Evolutionary conservation across 208 protist species (phyloP), one percentile per base, ranked within the genome.

Genomic region (Angomonas ambiguus): DNA sequence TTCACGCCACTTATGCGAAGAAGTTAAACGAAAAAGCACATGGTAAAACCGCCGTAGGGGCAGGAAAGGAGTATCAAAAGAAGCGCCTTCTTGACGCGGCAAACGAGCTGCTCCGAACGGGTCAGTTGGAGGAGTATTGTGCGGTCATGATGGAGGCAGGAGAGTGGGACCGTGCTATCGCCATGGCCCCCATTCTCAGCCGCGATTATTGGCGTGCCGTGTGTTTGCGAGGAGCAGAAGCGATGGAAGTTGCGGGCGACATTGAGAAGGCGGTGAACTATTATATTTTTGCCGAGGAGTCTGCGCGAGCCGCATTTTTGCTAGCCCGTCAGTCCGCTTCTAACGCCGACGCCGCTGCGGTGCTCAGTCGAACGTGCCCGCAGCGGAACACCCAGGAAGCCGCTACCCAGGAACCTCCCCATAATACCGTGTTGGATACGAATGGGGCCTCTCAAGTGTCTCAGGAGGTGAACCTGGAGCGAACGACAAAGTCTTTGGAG

Each of bases 111-210:
- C 67, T 97, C 51, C 77, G 67, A 34, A 32, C 91, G 4, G 94
- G 94, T 0, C 76, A 94, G 56, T 20, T 93, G 2, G 64, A 81
- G 61, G 84, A 93, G 53, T 91, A 93, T 68, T 97, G 91, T 68
- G 70, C 88, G 34, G 55, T 88, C 31, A 74, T 97, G 61, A 71
- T 91, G 45, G 90, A 97, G 65, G 80, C 83, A 0, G 93, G 76
- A 22, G 83, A 95, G 74, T 98, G 87, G 85, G 91, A 97, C 41
- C 72, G 76, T 64, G 95, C 95, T 10, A 83, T 98, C 69, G 83
- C 85, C 49, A 69, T 91, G 6, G 88, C 91, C 2, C 93, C 95
- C 2, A 59, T 80, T n/a, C 70, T 98, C 27, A 93, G 87, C 38
- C 74, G 90, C 8, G 82, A 86, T 16, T 94, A 87, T 68, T 98